These are phyloP conservation scores for Rhynchospora tenuis DNA, from an alignment of 176 grass and related monocot species.

Conservation along the genomic window DNA sequence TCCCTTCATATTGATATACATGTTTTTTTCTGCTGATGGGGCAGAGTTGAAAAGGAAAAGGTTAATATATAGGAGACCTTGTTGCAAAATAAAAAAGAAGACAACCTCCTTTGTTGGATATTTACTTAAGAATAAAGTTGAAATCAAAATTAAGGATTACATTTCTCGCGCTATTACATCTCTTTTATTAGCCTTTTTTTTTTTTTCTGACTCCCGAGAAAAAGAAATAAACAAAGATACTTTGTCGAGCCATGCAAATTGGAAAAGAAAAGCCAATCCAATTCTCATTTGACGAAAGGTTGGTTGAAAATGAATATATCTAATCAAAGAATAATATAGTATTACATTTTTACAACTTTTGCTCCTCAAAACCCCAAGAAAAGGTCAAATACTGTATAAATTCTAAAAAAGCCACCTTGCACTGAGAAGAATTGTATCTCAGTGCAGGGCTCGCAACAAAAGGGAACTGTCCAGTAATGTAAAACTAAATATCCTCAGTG, in stretches of 20 bases:
- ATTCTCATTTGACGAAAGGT: not conserved
- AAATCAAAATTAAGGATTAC: not conserved
- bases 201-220: not conserved
- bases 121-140: not conserved
- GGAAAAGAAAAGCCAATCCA: not conserved
- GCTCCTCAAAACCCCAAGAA: not conserved
- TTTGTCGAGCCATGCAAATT: not conserved
- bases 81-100: not conserved
- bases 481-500: not conserved
- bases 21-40: not conserved
- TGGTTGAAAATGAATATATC: not conserved
- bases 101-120: not conserved
- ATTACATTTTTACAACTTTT: not conserved
- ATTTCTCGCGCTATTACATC: not conserved
- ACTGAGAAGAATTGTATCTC: not conserved
- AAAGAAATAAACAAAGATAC: not conserved
- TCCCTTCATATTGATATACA: slow-evolving; percentile 3
- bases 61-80: too few species aligned
- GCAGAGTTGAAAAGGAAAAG: not conserved
- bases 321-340: not conserved
- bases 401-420: not conserved
- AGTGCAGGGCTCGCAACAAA: not conserved
- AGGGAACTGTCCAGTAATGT: not conserved
- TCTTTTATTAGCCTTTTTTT: not conserved
- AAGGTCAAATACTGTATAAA: not conserved